phyloP scores from a whole-genome alignment of 2,329 filamentous ascomycete species.

The Ustulina deusta region DNA sequence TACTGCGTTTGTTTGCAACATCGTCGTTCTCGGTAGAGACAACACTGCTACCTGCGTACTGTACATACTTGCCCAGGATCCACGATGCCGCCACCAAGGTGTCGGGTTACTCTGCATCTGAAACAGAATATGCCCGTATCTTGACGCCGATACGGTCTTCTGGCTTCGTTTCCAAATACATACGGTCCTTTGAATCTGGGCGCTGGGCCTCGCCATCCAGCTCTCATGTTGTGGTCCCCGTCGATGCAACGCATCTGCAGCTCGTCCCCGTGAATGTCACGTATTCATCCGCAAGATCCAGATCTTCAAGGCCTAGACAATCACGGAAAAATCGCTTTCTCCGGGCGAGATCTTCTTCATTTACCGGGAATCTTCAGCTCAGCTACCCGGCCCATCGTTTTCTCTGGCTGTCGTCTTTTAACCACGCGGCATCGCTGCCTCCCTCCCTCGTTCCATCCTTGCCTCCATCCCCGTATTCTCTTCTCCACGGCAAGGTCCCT shows the following conservation, averaged over 20 bases:
- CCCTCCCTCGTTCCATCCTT: constrained; percentile 21
- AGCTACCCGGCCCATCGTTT: constrained; percentile 20
- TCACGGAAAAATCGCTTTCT: constrained; percentile 17
- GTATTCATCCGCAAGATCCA: constrained; percentile 39
- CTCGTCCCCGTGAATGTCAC: constrained; percentile 32
- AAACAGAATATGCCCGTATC: constrained; percentile 9
- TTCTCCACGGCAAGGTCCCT: constrained; percentile 11
- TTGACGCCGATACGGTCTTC: constrained; percentile 28
- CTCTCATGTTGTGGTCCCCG: constrained; percentile 12
- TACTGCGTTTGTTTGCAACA: neutral
- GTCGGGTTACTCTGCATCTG: constrained; percentile 23
- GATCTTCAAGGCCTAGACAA: constrained; percentile 34
- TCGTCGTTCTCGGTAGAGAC: neutral
- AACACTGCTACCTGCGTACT: neutral
- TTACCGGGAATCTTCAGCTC: constrained; percentile 25
- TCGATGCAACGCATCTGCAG: constrained; percentile 39
- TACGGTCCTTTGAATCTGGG: constrained; percentile 4
- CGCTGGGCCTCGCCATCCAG: constrained; percentile 11
- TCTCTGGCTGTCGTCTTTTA: constrained; percentile 16
- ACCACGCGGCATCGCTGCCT: constrained; percentile 1
- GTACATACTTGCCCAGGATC: neutral
- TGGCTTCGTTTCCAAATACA: constrained; percentile 29
- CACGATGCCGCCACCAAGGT: constrained; percentile 8
- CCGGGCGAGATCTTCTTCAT: constrained; percentile 33
- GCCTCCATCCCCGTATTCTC: constrained; percentile 8